Evolutionary conservation across 306 rosid species (phyloP).

Genomic region (Macrotyloma uniflorum): DNA sequence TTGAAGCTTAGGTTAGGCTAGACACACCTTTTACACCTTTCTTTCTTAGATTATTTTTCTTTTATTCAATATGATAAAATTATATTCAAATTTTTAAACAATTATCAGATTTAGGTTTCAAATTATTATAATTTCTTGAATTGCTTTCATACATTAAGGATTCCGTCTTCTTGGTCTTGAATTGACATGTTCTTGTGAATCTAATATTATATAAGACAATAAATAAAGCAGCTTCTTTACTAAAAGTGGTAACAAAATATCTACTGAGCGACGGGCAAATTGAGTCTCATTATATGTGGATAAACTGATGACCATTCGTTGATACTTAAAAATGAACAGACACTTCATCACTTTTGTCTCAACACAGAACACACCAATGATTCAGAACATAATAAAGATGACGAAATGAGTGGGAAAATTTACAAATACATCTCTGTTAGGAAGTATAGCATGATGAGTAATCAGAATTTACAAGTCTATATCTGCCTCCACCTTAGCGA

Average conservation of each 20-base stretch:
- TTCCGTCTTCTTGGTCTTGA: neutral
- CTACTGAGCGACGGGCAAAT: neutral
- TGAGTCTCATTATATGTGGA: neutral
- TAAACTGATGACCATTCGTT: neutral
- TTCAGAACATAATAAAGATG: slow-evolving; percentile 17
- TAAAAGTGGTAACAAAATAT: neutral
- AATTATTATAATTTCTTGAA: slow-evolving; percentile 5
- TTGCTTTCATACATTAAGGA: neutral
- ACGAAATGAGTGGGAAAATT: neutral
- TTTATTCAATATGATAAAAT: neutral
- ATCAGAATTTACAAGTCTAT: neutral
- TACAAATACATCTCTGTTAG: neutral
- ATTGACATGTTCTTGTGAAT: neutral
- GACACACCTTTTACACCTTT: neutral
- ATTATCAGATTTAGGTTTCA: neutral
- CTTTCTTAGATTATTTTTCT: neutral
- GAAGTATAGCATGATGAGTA: neutral
- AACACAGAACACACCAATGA: neutral
- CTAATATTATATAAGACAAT: neutral
- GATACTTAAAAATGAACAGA: neutral
- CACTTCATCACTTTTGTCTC: neutral
- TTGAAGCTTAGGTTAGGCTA: slow-evolving; percentile 36
- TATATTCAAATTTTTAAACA: neutral
- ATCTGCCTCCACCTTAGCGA: neutral
- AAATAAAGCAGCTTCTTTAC: neutral